These are phyloP conservation scores for Fomes fomentarius DNA, from an alignment of 1,284 basidiomycete species.

Conservation along the genomic window DNA sequence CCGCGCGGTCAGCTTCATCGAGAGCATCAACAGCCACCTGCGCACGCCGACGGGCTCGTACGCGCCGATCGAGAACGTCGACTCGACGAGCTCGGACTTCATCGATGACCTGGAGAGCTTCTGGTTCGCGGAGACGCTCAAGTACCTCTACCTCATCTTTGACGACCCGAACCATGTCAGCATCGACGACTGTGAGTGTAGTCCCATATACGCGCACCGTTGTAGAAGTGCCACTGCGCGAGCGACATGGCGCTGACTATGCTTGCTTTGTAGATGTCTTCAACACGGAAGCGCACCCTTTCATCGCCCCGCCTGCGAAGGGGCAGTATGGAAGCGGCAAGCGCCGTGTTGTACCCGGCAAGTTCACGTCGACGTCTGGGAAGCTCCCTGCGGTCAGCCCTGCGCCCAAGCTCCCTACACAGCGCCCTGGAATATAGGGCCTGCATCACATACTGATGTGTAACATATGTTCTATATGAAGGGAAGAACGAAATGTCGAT, in stretches of 20 bases:
- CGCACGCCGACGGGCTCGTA: conserved; percentile 43
- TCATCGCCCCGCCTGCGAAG: conserved; percentile 54
- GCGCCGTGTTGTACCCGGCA: conserved; percentile 16
- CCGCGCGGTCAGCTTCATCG: conserved; percentile 38
- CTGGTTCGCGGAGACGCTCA: conserved; percentile 79
- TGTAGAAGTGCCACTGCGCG: too few relatives aligned
- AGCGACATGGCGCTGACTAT: neutral
- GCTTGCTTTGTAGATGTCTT: conserved; percentile 52
- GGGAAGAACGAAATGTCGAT: too few relatives aligned
- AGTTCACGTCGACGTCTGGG: conserved; percentile 27
- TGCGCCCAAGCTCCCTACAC: conserved; percentile 19
- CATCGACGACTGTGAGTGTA: conserved; percentile 63
- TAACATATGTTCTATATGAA: too few relatives aligned
- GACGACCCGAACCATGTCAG: conserved; percentile 67
- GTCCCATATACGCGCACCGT: neutral
- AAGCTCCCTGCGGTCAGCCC: conserved; percentile 30
- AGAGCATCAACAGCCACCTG: conserved; percentile 48
- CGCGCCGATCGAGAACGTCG: conserved; percentile 50
- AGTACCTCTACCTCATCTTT: conserved; percentile 77
- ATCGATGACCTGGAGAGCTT: conserved; percentile 73
- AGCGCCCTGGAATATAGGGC: too few relatives aligned
- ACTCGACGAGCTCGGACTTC: conserved; percentile 41
- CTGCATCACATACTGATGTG: too few relatives aligned
- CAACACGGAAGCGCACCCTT: conserved; percentile 75
- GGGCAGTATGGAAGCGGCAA: conserved; percentile 46